Evolutionary conservation across 139 green algal genomes (phyloP).

Genomic region (Micractinium conductrix): DNA sequence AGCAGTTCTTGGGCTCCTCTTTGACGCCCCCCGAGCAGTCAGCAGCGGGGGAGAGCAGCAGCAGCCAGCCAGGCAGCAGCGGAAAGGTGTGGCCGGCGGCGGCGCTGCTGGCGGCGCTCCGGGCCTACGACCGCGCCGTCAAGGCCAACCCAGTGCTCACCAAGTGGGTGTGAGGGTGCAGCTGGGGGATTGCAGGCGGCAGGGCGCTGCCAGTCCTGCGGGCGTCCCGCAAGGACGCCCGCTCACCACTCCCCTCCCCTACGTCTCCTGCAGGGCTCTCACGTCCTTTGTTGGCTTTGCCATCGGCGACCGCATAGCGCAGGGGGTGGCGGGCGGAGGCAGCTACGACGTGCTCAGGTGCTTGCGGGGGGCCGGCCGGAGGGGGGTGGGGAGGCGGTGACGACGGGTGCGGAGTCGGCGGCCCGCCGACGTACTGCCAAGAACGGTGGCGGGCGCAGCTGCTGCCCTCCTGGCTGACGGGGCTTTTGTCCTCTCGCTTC

Average conservation of each 20-base stretch:
- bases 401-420: too few relatives aligned
- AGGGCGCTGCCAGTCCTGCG: not conserved
- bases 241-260: too few relatives aligned
- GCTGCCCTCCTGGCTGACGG: too few relatives aligned
- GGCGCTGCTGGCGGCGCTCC: not conserved
- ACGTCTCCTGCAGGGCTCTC: not conserved
- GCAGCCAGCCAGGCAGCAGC: not conserved
- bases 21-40: not conserved
- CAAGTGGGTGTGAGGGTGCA: slow-evolving; percentile 38
- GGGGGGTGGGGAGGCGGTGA: too few relatives aligned
- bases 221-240: too few relatives aligned
- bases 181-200: not conserved
- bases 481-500: too few relatives aligned
- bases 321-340: slow-evolving; percentile 45
- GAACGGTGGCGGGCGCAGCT: too few relatives aligned
- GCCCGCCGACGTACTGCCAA: too few relatives aligned
- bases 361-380: too few relatives aligned
- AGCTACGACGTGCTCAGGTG: slow-evolving; percentile 43
- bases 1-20: not conserved
- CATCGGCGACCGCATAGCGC: slow-evolving; percentile 71
- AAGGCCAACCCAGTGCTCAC: slow-evolving; percentile 56
- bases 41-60: not conserved
- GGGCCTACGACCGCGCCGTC: slow-evolving; percentile 48
- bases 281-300: slow-evolving; percentile 65
- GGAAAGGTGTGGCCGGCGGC: not conserved